Conservation (phyloP, 2,329 filamentous ascomycete species). For the Fusarium sulawesiense region DNA sequence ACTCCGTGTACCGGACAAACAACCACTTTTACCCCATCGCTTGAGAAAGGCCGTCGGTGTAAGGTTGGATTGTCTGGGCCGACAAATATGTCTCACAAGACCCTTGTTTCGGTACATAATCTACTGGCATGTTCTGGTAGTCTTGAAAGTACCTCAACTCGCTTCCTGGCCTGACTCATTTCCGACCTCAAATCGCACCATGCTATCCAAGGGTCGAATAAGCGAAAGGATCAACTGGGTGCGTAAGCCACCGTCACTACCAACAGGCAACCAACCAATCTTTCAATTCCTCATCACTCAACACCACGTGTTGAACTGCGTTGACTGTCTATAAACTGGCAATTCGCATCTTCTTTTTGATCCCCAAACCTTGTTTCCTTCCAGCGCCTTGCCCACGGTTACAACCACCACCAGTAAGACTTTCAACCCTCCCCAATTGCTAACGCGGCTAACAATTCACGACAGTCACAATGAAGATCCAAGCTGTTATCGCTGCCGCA, state of each 20-base stretch:
- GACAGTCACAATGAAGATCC: constrained; percentile 10
- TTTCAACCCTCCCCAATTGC: too few species aligned
- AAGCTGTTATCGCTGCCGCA: not conserved
- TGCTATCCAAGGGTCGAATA: not conserved
- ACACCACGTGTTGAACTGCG: not conserved
- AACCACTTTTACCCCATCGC: not conserved
- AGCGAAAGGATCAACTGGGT: not conserved
- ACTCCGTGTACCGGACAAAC: not conserved
- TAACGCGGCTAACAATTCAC: not conserved
- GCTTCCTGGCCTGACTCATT: not conserved
- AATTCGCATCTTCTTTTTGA: not conserved
- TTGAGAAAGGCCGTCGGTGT: not conserved
- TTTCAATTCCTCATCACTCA: not conserved
- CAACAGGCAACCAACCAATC: not conserved
- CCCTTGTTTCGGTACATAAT: not conserved
- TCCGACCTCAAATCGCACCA: not conserved
- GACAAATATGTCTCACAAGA: not conserved
- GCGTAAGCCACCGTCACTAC: constrained; percentile 1
- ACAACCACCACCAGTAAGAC: not conserved
- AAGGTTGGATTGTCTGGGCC: too few species aligned
- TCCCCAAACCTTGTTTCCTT: not conserved
- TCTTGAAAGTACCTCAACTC: not conserved
- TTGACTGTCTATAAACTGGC: not conserved
- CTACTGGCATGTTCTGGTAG: not conserved
- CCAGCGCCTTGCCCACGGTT: too few species aligned